Percentiles rank a stretch among this genome's conserved stretches.
Evolutionary conservation across 2,329 filamentous ascomycete species (phyloP).

Genomic region (Aspergillus terreus): DNA sequence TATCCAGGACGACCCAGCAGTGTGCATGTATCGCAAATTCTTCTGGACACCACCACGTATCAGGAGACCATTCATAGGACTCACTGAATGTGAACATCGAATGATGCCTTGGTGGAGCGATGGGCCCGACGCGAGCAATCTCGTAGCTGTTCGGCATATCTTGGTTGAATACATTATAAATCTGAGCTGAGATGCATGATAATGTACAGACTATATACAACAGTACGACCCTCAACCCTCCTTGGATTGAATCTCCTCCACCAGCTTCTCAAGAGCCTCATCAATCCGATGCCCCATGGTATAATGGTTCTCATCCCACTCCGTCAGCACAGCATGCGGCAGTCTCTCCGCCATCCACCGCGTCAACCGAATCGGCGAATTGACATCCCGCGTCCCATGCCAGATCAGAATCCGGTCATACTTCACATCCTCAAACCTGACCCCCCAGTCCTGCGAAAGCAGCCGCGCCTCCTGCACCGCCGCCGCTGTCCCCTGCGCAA

Average conservation of each 20-base stretch:
- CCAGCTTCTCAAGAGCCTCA: background rate
- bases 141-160: no score
- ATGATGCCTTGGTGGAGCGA: no score
- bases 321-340: slow-evolving; percentile 29
- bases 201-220: no score
- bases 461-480: slow-evolving; percentile 25
- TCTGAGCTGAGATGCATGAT: no score
- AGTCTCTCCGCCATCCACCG: slow-evolving; percentile 37
- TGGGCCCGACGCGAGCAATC: no score
- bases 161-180: no score
- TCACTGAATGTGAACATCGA: no score
- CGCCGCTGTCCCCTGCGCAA: slow-evolving; percentile 22
- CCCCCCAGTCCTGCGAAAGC: slow-evolving; percentile 26
- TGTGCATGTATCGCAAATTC: no score
- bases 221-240: background rate
- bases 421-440: slow-evolving; percentile 22
- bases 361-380: slow-evolving; percentile 28
- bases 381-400: slow-evolving; percentile 27
- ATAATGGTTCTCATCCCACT: slow-evolving; percentile 30
- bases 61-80: no score
- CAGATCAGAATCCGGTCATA: slow-evolving; percentile 25
- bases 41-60: no score
- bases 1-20: no score
- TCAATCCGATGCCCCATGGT: slow-evolving; percentile 1
- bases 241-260: background rate